Conservation (phyloP, 1,284 basidiomycete genomes). For the Leccinum griseonigrum region DNA sequence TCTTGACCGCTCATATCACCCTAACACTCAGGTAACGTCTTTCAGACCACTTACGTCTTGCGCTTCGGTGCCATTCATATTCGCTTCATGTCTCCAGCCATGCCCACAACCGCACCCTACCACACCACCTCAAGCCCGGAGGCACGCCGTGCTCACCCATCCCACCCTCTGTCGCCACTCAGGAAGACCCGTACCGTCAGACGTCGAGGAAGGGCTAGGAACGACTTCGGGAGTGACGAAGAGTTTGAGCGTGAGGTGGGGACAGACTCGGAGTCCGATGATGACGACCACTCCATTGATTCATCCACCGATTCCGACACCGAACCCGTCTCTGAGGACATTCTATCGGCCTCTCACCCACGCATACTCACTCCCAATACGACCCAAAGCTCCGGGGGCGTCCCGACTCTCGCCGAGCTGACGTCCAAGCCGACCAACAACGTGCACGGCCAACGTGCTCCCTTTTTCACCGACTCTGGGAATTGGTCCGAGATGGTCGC, state of each 20-base stretch:
- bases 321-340: constrained; percentile 62
- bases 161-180: constrained; percentile 30
- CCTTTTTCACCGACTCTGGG: constrained; percentile 53
- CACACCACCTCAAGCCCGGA: constrained; percentile 29
- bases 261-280: constrained; percentile 66
- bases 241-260: constrained; percentile 67
- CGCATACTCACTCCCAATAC: constrained; percentile 61
- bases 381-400: constrained; percentile 54
- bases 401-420: constrained; percentile 26
- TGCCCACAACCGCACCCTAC: constrained; percentile 43
- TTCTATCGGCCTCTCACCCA: constrained; percentile 45
- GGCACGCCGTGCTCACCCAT: constrained; percentile 10
- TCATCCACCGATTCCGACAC: constrained; percentile 67
- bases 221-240: constrained; percentile 64
- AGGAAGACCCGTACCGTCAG: constrained; percentile 49
- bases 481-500: constrained; percentile 84
- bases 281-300: constrained; percentile 49
- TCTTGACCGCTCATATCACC: constrained; percentile 25
- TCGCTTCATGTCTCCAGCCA: constrained; percentile 26
- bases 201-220: constrained; percentile 54
- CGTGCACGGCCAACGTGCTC: constrained; percentile 33
- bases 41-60: constrained; percentile 14
- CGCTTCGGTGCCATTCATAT: constrained; percentile 8
- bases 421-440: constrained; percentile 23
- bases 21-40: constrained; percentile 16